Conservation (phyloP, 2,329 filamentous ascomycete genomes). For the Colletotrichum salicis region DNA sequence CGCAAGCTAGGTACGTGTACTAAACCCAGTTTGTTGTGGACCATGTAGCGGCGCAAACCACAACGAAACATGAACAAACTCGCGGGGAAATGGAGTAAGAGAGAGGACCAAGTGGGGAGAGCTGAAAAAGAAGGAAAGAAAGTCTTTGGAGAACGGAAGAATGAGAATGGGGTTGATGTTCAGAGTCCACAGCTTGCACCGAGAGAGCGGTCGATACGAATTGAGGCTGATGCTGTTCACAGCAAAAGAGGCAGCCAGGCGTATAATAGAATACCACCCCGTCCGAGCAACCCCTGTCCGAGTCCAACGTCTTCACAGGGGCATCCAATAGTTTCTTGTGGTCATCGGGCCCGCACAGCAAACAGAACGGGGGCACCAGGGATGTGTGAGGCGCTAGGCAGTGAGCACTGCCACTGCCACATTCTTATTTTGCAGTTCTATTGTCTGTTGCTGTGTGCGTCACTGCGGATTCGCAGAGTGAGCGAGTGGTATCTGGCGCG, state of each 20-base stretch:
- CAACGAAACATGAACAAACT: neutral
- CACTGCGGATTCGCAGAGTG: neutral
- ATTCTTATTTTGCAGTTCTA: neutral
- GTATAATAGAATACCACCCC: conserved; percentile 5
- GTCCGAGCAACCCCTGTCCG: conserved; percentile 22
- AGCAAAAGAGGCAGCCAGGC: conserved; percentile 32
- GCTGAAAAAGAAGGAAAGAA: neutral
- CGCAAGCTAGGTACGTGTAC: neutral
- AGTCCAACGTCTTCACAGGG: neutral
- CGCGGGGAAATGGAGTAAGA: neutral
- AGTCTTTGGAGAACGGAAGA: neutral
- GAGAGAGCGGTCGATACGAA: neutral
- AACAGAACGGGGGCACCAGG: neutral
- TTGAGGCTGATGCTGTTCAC: conserved; percentile 27
- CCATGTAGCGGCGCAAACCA: neutral
- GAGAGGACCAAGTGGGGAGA: neutral
- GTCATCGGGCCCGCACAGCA: neutral
- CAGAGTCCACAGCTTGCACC: neutral
- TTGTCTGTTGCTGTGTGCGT: neutral
- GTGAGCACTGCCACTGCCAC: conserved; percentile 30
- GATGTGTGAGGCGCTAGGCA: conserved; percentile 24
- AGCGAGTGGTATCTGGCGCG: neutral
- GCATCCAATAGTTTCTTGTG: conserved; percentile 2
- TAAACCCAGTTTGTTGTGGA: neutral
- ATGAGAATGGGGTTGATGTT: neutral